Conservation (phyloP, 129 eudicot species). For the Flaveria ramosissima region DNA sequence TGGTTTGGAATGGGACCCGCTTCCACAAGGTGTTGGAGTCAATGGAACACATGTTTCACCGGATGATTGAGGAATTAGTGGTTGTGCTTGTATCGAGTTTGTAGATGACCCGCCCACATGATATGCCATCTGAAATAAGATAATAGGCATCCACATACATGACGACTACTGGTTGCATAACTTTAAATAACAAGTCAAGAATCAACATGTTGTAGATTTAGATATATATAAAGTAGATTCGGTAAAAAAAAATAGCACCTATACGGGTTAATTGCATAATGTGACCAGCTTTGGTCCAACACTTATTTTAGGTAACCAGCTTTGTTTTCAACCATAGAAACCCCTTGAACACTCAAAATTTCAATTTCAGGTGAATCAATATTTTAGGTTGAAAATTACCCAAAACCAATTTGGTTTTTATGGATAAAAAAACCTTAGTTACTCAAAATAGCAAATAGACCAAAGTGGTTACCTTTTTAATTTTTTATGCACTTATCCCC, state of each 20-base stretch:
- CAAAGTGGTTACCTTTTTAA: background rate
- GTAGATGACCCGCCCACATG: constrained; percentile 56
- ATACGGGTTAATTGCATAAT: background rate
- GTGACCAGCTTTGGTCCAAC: background rate
- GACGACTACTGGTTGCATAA: background rate
- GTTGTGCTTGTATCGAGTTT: constrained; percentile 41
- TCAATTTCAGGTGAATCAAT: background rate
- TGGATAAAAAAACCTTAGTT: background rate
- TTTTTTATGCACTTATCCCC: background rate
- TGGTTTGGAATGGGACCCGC: constrained; percentile 58
- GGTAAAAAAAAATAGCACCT: background rate
- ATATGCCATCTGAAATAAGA: constrained; percentile 44
- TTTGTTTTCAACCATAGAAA: background rate
- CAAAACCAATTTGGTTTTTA: background rate
- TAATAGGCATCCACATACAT: background rate
- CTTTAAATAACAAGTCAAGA: constrained; percentile 4
- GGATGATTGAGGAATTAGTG: constrained; percentile 50
- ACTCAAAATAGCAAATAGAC: background rate
- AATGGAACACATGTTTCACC: constrained; percentile 51
- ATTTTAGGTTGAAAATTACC: background rate
- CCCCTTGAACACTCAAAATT: background rate
- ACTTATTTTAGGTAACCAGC: background rate
- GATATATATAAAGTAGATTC: background rate
- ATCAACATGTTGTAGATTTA: background rate
- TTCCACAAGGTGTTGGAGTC: constrained; percentile 53